Conservation (phyloP, 2,329 filamentous ascomycete species). For the Monilinia vaccinii-corymbosi region DNA sequence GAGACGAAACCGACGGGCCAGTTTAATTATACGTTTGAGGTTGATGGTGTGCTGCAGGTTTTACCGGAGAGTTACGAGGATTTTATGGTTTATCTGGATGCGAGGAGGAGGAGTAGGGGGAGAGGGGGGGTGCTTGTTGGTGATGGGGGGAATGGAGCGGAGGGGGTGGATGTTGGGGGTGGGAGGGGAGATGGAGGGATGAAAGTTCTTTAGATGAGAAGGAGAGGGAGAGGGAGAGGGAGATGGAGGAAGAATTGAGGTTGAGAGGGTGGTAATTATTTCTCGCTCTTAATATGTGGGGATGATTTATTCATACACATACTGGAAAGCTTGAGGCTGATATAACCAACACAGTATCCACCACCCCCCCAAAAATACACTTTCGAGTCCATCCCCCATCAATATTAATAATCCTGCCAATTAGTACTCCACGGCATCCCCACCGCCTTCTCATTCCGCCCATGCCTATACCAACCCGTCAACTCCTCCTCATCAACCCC, state of each 20-base stretch:
- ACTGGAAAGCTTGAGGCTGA: too few relatives aligned
- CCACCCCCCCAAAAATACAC: too few relatives aligned
- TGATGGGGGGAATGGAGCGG: slow-evolving; percentile 8
- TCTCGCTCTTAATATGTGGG: too few relatives aligned
- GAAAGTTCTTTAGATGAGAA: neutral
- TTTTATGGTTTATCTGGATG: slow-evolving; percentile 33
- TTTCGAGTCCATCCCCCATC: too few relatives aligned
- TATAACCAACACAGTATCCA: too few relatives aligned
- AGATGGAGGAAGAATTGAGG: too few relatives aligned
- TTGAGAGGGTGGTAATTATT: too few relatives aligned
- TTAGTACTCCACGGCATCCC: slow-evolving; percentile 26
- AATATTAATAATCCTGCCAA: slow-evolving; percentile 27
- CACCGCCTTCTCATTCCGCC: slow-evolving; percentile 24
- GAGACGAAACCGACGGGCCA: slow-evolving; percentile 58
- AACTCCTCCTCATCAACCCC: slow-evolving; percentile 72
- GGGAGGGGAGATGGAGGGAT: neutral
- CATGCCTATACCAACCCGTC: slow-evolving; percentile 53
- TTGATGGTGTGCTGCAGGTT: slow-evolving; percentile 55
- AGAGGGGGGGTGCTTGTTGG: slow-evolving; percentile 6
- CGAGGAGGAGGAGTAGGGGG: slow-evolving; percentile 26
- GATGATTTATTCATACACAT: too few relatives aligned
- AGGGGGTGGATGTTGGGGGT: neutral
- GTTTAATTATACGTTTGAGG: slow-evolving; percentile 65
- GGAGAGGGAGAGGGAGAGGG: neutral
- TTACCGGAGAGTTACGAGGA: slow-evolving; percentile 42